Base-by-base conservation (phyloP, 176 grass and related monocot species). In the Ensete ventricosum region DNA sequence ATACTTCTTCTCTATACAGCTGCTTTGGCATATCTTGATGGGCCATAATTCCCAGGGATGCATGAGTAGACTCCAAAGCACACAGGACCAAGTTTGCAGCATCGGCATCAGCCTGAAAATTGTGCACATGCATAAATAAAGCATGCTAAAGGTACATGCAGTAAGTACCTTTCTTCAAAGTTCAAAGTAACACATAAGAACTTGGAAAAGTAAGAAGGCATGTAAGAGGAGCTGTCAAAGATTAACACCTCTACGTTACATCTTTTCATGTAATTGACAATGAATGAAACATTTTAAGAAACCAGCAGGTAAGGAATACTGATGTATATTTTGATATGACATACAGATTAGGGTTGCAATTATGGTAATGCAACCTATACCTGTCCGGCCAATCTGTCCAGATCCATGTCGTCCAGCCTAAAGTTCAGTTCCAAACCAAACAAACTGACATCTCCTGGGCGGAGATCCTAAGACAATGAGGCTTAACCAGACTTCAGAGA, bases 11-110 rank as follows among this genome's bases (percentile, higher is more conserved):
- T 81, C 81, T 78, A 53, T 99, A 99, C 62, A 99, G 79, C 74
- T 99, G 91, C 84, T 99, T 99, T 82, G 96, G 96, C 96, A 99
- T 99, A 82, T 91, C 86, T 76, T 82, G 78, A 76, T 95, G 70
- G 76, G 82, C 87, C 88, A 99, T 89, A 84, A 99, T 95, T 83
- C 82, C 87, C 82, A 99, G 87, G 0, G 91, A 82, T 5, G 91
- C 96, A 88, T 99, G 88, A 55, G 76, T 86, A 1, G 96, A 88
- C 78, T 99, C 96, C 82, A 99, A 77, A 68, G 96, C 88, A 87
- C 89, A 95, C 62, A 92, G 90, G 79, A 99, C 86, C 60, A 85
- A 67, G 22, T 80, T 53, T 80, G 91, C 91, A 73, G 83, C 83
- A 87, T 93, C 95, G 71, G 78, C 23, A 89, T 80, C 86, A 81